phyloP scores from a whole-genome alignment of 495 filamentous ascomycete genomes.

The Cryomyces antarcticus region DNA sequence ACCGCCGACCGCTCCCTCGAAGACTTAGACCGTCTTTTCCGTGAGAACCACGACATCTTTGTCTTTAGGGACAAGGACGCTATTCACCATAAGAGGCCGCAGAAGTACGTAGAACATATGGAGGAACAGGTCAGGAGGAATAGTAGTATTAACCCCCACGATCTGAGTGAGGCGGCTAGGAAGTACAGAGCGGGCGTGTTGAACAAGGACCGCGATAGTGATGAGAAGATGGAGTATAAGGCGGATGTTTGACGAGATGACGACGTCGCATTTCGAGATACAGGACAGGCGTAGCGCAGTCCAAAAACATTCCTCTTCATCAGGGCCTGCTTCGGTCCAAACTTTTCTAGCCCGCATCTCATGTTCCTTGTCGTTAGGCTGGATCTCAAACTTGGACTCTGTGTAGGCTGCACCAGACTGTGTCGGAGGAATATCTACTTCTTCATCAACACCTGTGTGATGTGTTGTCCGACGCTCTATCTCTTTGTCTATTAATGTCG shows the following conservation, averaged over 20 bases:
- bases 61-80: slow-evolving; percentile 23
- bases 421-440: too few relatives aligned
- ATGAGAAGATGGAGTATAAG: neutral
- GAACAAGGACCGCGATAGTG: neutral
- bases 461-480: too few relatives aligned
- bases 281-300: too few relatives aligned
- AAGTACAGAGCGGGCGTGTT: neutral
- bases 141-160: slow-evolving; percentile 3
- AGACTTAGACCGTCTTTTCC: slow-evolving; percentile 29
- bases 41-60: slow-evolving; percentile 18
- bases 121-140: slow-evolving; percentile 16
- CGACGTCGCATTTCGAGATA: too few relatives aligned
- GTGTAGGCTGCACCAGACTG: too few relatives aligned
- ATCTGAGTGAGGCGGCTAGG: neutral
- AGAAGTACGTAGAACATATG: slow-evolving; percentile 18
- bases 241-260: neutral
- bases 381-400: too few relatives aligned
- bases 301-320: too few relatives aligned
- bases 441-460: too few relatives aligned
- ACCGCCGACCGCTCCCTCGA: slow-evolving; percentile 32
- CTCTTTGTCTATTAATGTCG: too few relatives aligned
- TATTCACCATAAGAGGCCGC: slow-evolving; percentile 18
- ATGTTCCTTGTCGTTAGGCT: too few relatives aligned
- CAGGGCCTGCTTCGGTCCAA: too few relatives aligned
- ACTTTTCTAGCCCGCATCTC: too few relatives aligned